Conservation (phyloP, 2,329 filamentous ascomycete species). For the Fusarium proliferatum region DNA sequence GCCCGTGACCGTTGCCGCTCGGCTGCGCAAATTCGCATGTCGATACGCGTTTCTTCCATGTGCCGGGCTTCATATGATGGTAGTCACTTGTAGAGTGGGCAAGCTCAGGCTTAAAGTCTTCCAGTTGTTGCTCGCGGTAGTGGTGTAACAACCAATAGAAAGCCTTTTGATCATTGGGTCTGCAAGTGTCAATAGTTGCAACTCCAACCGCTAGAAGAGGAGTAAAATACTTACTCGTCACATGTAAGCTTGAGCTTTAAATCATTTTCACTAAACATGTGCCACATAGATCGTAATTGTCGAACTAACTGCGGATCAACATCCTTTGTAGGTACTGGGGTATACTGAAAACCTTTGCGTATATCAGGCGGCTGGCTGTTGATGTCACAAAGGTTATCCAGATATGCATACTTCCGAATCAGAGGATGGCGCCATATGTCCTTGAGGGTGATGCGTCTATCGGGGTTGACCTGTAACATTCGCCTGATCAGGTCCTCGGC, state of each 20-base stretch:
- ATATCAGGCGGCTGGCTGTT: conserved; percentile 65
- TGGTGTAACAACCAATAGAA: conserved; percentile 89
- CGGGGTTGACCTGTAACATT: conserved; percentile 83
- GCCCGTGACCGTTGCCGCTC: conserved; percentile 59
- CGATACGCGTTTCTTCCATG: conserved; percentile 69
- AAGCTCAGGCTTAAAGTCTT: conserved; percentile 85
- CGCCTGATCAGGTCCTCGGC: conserved; percentile 81
- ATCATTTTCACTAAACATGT: conserved; percentile 80
- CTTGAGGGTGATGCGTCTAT: conserved; percentile 80
- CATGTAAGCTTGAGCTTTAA: conserved; percentile 75
- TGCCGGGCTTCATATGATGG: conserved; percentile 75
- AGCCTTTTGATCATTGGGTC: conserved; percentile 88
- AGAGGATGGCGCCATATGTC: conserved; percentile 89
- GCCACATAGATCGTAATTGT: conserved; percentile 91
- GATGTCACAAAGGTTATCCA: conserved; percentile 72
- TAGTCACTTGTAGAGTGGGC: conserved; percentile 92
- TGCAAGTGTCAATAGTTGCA: conserved; percentile 52
- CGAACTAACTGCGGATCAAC: conserved; percentile 85
- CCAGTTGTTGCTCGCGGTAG: conserved; percentile 85
- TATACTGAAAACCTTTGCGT: conserved; percentile 70
- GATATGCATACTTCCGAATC: conserved; percentile 83
- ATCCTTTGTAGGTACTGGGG: conserved; percentile 69
- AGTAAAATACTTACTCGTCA: conserved; percentile 64
- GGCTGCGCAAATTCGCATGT: conserved; percentile 68
- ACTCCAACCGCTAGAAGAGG: not conserved